A percentile compares a stretch with the other conserved stretches of the same genome.
These are phyloP conservation scores for Taxillus chinensis DNA, from an alignment of 164 flowering plant genomes.

Conservation along the genomic window DNA sequence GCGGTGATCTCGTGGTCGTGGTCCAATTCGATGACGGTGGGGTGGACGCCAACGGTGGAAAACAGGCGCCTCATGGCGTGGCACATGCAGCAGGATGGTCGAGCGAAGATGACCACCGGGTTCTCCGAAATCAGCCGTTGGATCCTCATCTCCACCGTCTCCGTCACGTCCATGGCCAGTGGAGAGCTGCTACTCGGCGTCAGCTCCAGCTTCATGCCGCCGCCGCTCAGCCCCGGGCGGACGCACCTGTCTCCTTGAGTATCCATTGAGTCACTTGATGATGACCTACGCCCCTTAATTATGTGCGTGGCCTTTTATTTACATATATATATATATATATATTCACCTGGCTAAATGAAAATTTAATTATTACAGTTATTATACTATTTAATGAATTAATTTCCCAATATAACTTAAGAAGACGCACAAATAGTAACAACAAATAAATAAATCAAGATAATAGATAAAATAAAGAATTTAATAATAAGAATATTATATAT, in stretches of 20 bases:
- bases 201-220: constrained; percentile 36
- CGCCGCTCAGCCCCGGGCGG: constrained; percentile 18
- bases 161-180: constrained; percentile 58
- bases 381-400: no score
- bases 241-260: constrained; percentile 10
- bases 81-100: constrained; percentile 83
- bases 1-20: constrained; percentile 53
- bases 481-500: no score
- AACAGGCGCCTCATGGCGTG: constrained; percentile 83
- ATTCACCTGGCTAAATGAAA: no score
- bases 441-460: no score
- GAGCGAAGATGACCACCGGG: constrained; percentile 77
- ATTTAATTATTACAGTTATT: no score
- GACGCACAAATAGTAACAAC: no score
- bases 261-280: no score
- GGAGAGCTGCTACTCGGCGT: constrained; percentile 26
- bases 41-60: constrained; percentile 64
- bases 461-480: no score
- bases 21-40: constrained; percentile 81
- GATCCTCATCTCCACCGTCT: constrained; percentile 56
- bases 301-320: no score
- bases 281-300: no score
- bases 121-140: constrained; percentile 69
- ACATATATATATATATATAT: no score
- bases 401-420: no score